A percentile compares a stretch with the other conserved stretches of the same genome.
Evolutionary conservation across 2,329 filamentous ascomycete genomes (phyloP).

Genomic region (Pyrenochaeta sp.): DNA sequence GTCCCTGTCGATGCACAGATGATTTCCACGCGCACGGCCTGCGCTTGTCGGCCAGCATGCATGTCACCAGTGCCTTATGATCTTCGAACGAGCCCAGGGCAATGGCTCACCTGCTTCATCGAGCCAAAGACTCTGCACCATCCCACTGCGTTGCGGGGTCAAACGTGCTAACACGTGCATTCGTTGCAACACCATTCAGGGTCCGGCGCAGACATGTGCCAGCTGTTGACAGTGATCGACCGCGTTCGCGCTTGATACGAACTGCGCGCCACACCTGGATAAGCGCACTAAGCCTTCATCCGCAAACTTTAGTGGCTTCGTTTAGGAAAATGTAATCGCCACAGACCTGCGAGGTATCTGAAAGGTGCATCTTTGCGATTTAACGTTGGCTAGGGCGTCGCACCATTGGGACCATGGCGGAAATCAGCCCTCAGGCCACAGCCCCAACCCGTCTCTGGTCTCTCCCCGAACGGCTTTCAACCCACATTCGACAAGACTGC

Average conservation of each 20-base stretch:
- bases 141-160: not conserved
- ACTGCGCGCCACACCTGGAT: too few relatives aligned
- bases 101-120: not conserved
- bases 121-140: not conserved
- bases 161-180: too few relatives aligned
- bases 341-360: too few relatives aligned
- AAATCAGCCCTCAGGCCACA: not conserved
- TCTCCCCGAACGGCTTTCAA: not conserved
- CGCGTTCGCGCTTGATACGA: too few relatives aligned
- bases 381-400: constrained; percentile 6
- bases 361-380: too few relatives aligned
- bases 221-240: too few relatives aligned
- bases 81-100: not conserved
- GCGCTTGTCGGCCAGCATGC: not conserved
- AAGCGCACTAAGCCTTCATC: too few relatives aligned
- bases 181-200: too few relatives aligned
- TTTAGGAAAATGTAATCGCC: too few relatives aligned
- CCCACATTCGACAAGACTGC: not conserved
- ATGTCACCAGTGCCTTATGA: not conserved
- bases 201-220: too few relatives aligned
- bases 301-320: too few relatives aligned
- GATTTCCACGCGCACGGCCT: not conserved
- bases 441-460: not conserved
- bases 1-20: not conserved
- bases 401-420: constrained; percentile 13